A percentile compares a stretch with the other conserved stretches of the same genome.
phyloP scores from a whole-genome alignment of 495 filamentous ascomycete species.

The Polyplosphaeria fusca region DNA sequence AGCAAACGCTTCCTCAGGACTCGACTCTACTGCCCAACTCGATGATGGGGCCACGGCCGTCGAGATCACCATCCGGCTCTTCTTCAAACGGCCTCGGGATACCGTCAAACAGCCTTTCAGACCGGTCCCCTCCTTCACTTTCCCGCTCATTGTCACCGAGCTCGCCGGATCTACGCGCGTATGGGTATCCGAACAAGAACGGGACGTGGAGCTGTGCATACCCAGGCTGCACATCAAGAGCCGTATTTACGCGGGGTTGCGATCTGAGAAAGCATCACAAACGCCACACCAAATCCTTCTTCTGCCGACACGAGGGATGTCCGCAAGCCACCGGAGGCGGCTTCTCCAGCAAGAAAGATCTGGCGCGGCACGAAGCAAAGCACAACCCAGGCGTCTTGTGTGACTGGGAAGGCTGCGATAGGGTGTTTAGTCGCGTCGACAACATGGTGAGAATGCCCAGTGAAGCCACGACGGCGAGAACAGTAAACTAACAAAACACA shows the following conservation, averaged over 20 bases:
- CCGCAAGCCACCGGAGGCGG: constrained; percentile 55
- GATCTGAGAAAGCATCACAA: constrained; percentile 65
- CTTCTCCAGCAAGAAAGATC: constrained; percentile 64
- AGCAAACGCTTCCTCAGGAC: constrained; percentile 10
- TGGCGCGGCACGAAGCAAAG: constrained; percentile 59
- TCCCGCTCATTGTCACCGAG: constrained; percentile 37
- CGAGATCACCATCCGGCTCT: constrained; percentile 26
- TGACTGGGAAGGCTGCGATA: constrained; percentile 56
- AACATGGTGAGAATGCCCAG: constrained; percentile 51
- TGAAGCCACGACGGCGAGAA: background rate
- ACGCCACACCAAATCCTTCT: constrained; percentile 59
- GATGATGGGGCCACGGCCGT: constrained; percentile 10
- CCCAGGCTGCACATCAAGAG: constrained; percentile 55
- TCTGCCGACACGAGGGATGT: constrained; percentile 61
- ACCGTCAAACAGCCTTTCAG: background rate
- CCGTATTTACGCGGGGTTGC: constrained; percentile 58
- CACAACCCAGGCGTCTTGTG: constrained; percentile 60
- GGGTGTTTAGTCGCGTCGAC: constrained; percentile 61
- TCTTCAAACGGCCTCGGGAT: constrained; percentile 22
- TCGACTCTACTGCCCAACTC: constrained; percentile 6
- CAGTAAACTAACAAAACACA: constrained; percentile 16
- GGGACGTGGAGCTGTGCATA: constrained; percentile 58
- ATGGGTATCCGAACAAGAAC: constrained; percentile 40
- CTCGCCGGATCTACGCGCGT: constrained; percentile 38
- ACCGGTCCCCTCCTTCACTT: constrained; percentile 9